Conservation (phyloP, 805 yeast genomes). For the Zygosaccharomyces gambellarensis region DNA sequence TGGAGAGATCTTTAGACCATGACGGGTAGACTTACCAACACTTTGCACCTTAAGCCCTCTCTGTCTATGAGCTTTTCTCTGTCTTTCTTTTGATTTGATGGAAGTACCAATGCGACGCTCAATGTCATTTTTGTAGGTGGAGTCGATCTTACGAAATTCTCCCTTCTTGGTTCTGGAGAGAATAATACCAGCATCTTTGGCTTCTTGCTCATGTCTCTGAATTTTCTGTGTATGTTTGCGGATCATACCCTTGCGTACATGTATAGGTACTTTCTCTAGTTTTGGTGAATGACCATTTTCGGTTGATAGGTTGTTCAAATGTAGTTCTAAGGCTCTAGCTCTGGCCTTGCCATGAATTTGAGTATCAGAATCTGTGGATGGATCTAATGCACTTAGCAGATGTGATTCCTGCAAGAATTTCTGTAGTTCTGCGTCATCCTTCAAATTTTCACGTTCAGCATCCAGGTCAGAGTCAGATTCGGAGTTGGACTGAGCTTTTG, state of each 20-base stretch:
- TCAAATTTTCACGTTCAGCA: constrained; percentile 48
- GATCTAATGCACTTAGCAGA: constrained; percentile 41
- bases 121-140: constrained; percentile 36
- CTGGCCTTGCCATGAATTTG: constrained; percentile 67
- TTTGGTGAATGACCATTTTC: constrained; percentile 40
- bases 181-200: constrained; percentile 87
- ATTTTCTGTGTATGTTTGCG: constrained; percentile 49
- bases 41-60: constrained; percentile 74
- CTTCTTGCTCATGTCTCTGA: constrained; percentile 62
- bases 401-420: constrained; percentile 69
- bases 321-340: constrained; percentile 54
- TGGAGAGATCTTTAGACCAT: constrained; percentile 69
- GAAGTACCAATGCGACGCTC: constrained; percentile 43
- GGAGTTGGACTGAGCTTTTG: constrained; percentile 4
- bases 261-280: constrained; percentile 82
- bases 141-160: constrained; percentile 55
- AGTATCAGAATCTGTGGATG: constrained; percentile 37
- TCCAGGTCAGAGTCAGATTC: constrained; percentile 25
- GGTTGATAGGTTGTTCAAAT: constrained; percentile 48
- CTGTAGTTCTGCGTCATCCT: constrained; percentile 70
- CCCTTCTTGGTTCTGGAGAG: constrained; percentile 67
- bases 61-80: constrained; percentile 47
- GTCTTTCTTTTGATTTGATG: constrained; percentile 46
- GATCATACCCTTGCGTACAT: constrained; percentile 79
- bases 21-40: constrained; percentile 71